A percentile compares a stretch with the other conserved stretches of the same genome.
Conservation (phyloP, 2,329 filamentous ascomycete genomes). For the Fusarium multiceps region DNA sequence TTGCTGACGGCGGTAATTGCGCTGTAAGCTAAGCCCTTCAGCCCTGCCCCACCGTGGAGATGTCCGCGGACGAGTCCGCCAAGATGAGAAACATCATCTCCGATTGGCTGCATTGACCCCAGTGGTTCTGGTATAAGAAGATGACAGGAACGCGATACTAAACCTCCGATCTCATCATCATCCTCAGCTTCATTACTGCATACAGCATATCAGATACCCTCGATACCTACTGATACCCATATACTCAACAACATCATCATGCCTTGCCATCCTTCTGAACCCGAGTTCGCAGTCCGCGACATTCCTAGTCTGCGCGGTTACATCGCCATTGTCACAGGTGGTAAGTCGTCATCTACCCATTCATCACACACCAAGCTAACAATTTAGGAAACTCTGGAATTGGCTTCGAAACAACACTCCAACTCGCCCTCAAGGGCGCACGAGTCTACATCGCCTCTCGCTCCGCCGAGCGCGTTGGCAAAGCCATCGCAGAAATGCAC, state of each 20-base stretch:
- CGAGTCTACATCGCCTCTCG: conserved; percentile 42
- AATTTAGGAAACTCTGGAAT: conserved; percentile 34
- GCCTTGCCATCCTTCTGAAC: conserved; percentile 22
- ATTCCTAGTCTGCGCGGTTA: conserved; percentile 38
- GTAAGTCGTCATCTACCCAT: no score
- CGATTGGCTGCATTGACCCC: conserved; percentile 8
- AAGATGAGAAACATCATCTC: not conserved
- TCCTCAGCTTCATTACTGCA: not conserved
- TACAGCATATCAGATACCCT: not conserved
- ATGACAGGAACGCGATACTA: not conserved
- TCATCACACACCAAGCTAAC: no score
- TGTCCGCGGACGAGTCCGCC: conserved; percentile 34
- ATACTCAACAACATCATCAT: not conserved
- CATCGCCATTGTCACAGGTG: conserved; percentile 41
- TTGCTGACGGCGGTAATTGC: not conserved
- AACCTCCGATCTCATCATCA: not conserved
- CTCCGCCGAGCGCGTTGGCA: conserved; percentile 32
- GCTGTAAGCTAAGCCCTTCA: conserved; percentile 7
- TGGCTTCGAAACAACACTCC: conserved; percentile 38
- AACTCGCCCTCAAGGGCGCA: conserved; percentile 35
- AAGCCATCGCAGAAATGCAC: conserved; percentile 38
- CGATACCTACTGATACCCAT: no score
- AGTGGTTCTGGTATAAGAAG: conserved; percentile 10
- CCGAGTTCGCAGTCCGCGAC: conserved; percentile 31
- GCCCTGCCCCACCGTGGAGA: conserved; percentile 27